Base-by-base conservation (phyloP, 2,329 filamentous ascomycete genomes). In the Xylariaceae sp. region DNA sequence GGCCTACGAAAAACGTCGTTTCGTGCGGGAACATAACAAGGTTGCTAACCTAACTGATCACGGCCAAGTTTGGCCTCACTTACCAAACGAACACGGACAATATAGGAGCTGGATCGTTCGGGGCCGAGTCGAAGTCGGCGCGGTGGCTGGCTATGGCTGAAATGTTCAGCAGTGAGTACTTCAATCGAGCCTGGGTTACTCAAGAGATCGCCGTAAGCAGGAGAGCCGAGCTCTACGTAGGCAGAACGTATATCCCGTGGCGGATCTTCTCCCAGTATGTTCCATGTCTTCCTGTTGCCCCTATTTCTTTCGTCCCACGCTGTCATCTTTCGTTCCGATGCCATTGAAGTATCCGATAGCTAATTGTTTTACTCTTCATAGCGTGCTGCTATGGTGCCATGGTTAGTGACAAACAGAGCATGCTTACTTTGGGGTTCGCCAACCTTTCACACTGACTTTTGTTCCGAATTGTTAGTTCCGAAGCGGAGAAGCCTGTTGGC, bases 141-240 rank as follows among this genome's bases (percentile, higher is more conserved):
- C 40, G 27, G 19, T 48, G 43, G 43, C 34, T 27, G 5, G 35
- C 38, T 2, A 23, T 44, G 13, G 26, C 38, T 4, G 38, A 44
- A 9, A 19, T 46, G 9, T 48, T 46, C 9, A 32, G 23, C 5
- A 32, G 40, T 24, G 37, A 41, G 17, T 48, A 48, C 26, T 48
- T 46, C 23, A 40, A 29, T 18, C 43, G 40, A 14, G 32, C 38
- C 9, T 48, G 46, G 43, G 21, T 46, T 16, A 35, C 44, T 11
- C 43, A 48, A 24, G 46, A 48, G 34, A 29, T 46, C 17, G 32
- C 43, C 9, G 40, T 40, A 2, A 38, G 31, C 3, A 34, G 33
- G 13, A 34, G 35, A 2, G 23, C 17, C 2, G 34, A 46, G n/a
- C 31, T 48, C 6, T 43, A 48, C 36, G 14, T 43, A n/a, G 43